Evolutionary conservation across 2,329 filamentous ascomycete genomes (phyloP), one percentile per base, ranked within the genome.

Genomic region (Coniochaeta prunicola): DNA sequence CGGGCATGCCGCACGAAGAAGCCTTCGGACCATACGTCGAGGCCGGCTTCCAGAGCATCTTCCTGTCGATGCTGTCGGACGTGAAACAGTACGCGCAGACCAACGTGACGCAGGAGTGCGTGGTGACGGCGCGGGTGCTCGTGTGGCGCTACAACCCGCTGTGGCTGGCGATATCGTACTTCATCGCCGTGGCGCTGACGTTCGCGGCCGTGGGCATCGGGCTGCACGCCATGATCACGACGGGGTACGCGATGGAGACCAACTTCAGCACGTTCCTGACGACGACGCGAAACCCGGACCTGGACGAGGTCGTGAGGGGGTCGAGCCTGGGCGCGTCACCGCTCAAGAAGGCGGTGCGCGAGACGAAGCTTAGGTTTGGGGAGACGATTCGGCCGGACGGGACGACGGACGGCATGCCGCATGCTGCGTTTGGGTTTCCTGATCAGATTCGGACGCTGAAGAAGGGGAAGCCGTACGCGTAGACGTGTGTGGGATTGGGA

Each of bases 61-160:
- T 59, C 58, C 55, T 63, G 4, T 60, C 61, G 2, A 61, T 63
- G 56, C 40, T 58, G 36, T 59, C 58, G 19, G 61, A 61, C 31
- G 19, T 9, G 13, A 34, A 54, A 15, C 38, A 57, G 48, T 59
- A 63, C 42, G 57, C 57, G 12, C 59, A 59, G 38, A 28, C 50
- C 17, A 34, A 34, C 17, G 10, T 53, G 2, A 13, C 58, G 1
- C n/a, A n/a, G n/a, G n/a, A n/a, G n/a, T 63, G 61, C 33, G 53
- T 42, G 1, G 36, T 59, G 30, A 56, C 42, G n/a, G 24, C 28
- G 12, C 19, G 36, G 17, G 48, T 61, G 13, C 53, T 59, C 15
- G 59, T 63, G n/a, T 63, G 61, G 61, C 57, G 57, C n/a, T 63
- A 63, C 30, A 57, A 59, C 45, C 58, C 61, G 7, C 60, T 63